These are phyloP conservation scores for Termitomyces sp. DNA, from an alignment of 768 basidiomycete genomes.

Conservation along the genomic window DNA sequence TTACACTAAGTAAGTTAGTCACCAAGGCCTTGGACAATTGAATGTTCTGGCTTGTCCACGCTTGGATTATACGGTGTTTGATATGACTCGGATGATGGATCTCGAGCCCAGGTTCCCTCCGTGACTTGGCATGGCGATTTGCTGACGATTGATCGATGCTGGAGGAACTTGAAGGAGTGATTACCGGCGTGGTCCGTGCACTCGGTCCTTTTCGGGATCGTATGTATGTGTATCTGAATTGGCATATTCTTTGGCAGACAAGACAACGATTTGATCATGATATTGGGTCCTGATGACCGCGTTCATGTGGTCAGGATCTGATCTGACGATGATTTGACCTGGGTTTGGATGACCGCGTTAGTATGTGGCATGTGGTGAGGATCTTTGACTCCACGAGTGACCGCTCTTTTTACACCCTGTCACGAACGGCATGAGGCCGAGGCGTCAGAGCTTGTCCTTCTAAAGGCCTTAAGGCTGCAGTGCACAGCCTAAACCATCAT, in stretches of 20 bases:
- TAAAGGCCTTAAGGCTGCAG: background rate
- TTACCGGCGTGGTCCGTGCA: too few species aligned
- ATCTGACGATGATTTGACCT: background rate
- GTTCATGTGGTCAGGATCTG: too few species aligned
- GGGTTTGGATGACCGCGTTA: too few species aligned
- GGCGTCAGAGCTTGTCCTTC: background rate
- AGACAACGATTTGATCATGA: too few species aligned
- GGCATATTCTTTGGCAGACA: background rate
- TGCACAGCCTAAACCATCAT: conserved; percentile 2
- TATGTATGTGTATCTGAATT: background rate
- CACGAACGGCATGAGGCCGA: background rate
- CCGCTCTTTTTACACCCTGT: background rate
- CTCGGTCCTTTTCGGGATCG: background rate
- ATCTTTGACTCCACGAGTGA: background rate
- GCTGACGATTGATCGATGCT: too few species aligned
- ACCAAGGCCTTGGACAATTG: background rate
- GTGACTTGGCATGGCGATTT: too few species aligned
- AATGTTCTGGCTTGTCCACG: background rate
- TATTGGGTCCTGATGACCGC: background rate
- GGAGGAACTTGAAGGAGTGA: too few species aligned
- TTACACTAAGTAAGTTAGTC: too few species aligned
- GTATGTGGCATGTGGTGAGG: too few species aligned
- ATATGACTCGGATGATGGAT: too few species aligned
- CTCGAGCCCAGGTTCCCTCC: too few species aligned
- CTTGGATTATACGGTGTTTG: background rate